Evolutionary conservation across 495 filamentous ascomycete species (phyloP), one percentile per base, ranked within the genome.

Genomic region (Rhizodiscina lignyota): DNA sequence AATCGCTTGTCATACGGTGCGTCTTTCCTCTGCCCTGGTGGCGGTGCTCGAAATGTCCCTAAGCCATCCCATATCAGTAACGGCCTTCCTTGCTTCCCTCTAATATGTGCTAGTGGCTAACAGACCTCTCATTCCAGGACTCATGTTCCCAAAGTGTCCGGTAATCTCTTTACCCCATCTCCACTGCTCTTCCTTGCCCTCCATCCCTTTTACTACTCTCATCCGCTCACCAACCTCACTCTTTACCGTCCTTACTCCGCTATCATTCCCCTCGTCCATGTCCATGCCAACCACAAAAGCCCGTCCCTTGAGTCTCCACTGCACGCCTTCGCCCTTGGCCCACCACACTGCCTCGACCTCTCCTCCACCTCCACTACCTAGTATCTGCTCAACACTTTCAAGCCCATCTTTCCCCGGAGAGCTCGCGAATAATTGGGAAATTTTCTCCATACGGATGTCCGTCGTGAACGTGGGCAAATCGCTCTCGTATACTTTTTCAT

Each of bases 101-200:
- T n/a, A n/a, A n/a, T n/a, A n/a, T n/a, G n/a, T n/a, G n/a, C n/a
- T n/a, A n/a, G n/a, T n/a, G n/a, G 24, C 18, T 31, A 24, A 36
- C 37, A 11, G 39, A 56, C 55, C 59, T 53, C 49, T 51, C 48
- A 54, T 77, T 4, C 64, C 53, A 11, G 87, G 87, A 18, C 66
- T 72, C 49, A 84, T 58, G 52, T 92, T 92, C 11, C 79, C 84
- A 66, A 94, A 94, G 59, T 87, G 82, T 43, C 68, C 74, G 40
- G 76, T 79, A 28, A 94, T 55, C 55, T 92, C 83, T 42, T 62
- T 77, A 23, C 59, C 61, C 72, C 79, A 93, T 11, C 61, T 43
- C 56, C 56, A 60, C 28, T 47, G 47, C 36, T 41, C 42, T 15
- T 49, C 58, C 33, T 41, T 47, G 23, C 37, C 42, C 35, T 49